Base-by-base conservation (phyloP, 768 basidiomycete genomes). In the Trametes elegans region DNA sequence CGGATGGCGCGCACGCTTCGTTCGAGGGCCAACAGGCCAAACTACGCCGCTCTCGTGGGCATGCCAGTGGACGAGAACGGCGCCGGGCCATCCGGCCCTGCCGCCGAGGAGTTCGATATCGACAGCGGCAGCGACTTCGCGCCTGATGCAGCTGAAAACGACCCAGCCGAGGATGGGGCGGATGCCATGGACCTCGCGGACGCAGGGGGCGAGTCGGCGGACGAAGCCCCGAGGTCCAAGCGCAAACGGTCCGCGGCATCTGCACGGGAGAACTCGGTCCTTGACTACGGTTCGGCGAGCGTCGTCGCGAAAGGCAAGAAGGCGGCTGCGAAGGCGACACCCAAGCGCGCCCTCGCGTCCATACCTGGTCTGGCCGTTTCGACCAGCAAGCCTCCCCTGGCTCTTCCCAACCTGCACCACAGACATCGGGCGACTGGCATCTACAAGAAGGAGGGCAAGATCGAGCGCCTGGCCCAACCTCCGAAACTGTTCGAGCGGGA, bases 391-490 rank as follows among this genome's bases (percentile, higher is more conserved):
- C 79, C 79, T 11, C 26, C 45, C 8, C 47, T 41, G 28, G 26
- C 53, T 2, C 23, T 62, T 14, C 85, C 85, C 0, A 85, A 79
- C 55, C 73, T 83, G 0, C 82, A 90, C 55, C 89, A 91, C 66
- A 78, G 89, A 43, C 89, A 92, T 64, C 74, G 85, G 24, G 83
- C 87, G 11, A 73, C 83, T 5, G 83, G 88, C 0, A 69, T 90
- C 5, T 81, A 79, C 63, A 72, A 75, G 23, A 76, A 74, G 36
- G 63, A 72, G 46, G 78, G 73, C 42, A 79, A 58, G 49, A 70
- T 83, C 13, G 87, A 89, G 68, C 76, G 87, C n/a, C 77, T 91
- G 5, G 66, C 70, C 5, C 64, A 72, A 16, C 69, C 63, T 27
- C 85, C 89, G 2, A 57, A 49, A 21, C 68, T 84, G 3, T 90